Conservation (phyloP, 2,329 filamentous ascomycete species). For the Alternaria sp. region DNA sequence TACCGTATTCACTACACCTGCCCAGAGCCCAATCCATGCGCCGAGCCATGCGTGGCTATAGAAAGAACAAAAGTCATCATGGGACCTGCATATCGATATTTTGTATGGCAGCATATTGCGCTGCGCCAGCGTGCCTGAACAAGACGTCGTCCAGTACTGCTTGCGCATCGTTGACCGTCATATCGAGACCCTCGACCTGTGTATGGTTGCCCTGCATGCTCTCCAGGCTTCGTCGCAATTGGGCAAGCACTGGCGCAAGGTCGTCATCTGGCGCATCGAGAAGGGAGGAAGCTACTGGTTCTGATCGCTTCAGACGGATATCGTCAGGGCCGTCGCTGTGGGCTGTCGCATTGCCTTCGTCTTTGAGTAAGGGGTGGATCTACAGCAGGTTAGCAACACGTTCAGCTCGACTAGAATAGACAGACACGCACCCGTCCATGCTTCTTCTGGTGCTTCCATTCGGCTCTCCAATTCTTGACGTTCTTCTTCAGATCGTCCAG, state of each 20-base stretch:
- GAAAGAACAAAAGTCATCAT: slow-evolving; percentile 22
- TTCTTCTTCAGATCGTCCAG: slow-evolving; percentile 39
- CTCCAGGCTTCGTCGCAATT: slow-evolving; percentile 48
- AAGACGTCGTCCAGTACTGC: slow-evolving; percentile 46
- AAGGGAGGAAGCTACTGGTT: slow-evolving; percentile 20
- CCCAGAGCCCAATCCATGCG: slow-evolving; percentile 16
- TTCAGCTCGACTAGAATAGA: slow-evolving; percentile 11
- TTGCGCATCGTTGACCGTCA: slow-evolving; percentile 37
- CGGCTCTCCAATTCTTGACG: slow-evolving; percentile 35
- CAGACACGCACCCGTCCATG: slow-evolving; percentile 33
- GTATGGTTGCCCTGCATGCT: slow-evolving; percentile 48
- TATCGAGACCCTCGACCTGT: slow-evolving; percentile 46
- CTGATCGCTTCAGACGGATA: slow-evolving; percentile 34
- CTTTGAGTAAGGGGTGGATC: slow-evolving; percentile 44
- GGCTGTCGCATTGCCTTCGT: slow-evolving; percentile 17
- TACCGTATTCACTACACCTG: slow-evolving; percentile 18
- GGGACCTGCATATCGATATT: slow-evolving; percentile 37
- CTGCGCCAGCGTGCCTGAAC: slow-evolving; percentile 38
- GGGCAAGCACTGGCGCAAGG: slow-evolving; percentile 44
- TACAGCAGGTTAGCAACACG: slow-evolving; percentile 27
- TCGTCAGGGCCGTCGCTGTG: slow-evolving; percentile 41
- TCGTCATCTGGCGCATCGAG: slow-evolving; percentile 41
- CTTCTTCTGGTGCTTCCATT: slow-evolving; percentile 42
- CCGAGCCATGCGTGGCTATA: slow-evolving; percentile 27
- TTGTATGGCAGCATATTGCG: slow-evolving; percentile 43